Evolutionary conservation across 257 asterid genomes (phyloP).

Genomic region (Solanum commersonii): DNA sequence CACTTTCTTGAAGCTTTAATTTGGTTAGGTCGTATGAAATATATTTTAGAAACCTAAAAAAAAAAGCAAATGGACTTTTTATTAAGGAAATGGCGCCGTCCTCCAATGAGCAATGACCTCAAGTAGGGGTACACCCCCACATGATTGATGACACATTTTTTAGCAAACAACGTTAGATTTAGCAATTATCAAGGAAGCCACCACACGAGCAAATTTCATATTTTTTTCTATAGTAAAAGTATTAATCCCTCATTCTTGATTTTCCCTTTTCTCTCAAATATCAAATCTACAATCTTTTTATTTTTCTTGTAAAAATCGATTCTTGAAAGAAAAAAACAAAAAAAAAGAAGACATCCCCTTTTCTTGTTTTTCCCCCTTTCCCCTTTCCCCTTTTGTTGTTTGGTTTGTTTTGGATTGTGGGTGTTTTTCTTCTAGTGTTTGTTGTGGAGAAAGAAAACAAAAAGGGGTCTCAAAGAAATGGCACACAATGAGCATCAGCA

Average conservation of each 20-base stretch:
- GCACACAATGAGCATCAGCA: constrained; percentile 30
- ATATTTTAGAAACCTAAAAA: not conserved
- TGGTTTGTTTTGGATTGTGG: not conserved
- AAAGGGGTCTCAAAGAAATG: constrained; percentile 10
- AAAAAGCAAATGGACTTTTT: not conserved
- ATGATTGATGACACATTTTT: not conserved
- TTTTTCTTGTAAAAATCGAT: not conserved
- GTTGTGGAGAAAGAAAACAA: constrained; percentile 1
- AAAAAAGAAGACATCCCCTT: not conserved
- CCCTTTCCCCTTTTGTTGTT: not conserved
- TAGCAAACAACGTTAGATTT: not conserved
- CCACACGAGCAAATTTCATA: not conserved
- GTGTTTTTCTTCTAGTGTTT: not conserved
- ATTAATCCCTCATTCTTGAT: not conserved
- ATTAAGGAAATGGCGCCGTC: not conserved
- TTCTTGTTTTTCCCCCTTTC: not conserved
- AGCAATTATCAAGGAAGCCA: not conserved
- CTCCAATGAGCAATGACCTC: not conserved
- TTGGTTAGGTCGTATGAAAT: not conserved
- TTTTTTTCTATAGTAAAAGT: not conserved
- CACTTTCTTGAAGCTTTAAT: not conserved
- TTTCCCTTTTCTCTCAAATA: not conserved
- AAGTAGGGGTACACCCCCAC: not conserved
- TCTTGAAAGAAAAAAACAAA: not conserved
- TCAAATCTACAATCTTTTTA: not conserved